Conservation (phyloP, 768 basidiomycete species). For the Trametes sanguinea region DNA sequence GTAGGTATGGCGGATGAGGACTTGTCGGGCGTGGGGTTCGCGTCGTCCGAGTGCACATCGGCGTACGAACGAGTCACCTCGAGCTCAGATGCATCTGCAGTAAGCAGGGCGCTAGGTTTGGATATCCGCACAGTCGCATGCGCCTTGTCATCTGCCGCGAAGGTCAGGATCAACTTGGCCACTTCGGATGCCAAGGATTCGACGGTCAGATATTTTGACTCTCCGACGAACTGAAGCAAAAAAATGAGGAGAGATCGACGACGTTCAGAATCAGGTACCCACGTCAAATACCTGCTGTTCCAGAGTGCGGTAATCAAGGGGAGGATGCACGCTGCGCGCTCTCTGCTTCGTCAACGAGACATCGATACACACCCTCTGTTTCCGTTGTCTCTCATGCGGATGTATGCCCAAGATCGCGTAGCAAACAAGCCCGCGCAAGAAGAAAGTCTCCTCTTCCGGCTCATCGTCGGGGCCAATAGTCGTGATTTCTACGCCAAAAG, state of each 20-base stretch:
- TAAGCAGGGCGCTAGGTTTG: slow-evolving; percentile 71
- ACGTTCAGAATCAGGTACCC: slow-evolving; percentile 26
- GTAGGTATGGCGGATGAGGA: background rate
- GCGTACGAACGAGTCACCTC: slow-evolving; percentile 50
- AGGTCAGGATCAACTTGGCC: slow-evolving; percentile 47
- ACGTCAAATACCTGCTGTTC: slow-evolving; percentile 40
- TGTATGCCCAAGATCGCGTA: slow-evolving; percentile 68
- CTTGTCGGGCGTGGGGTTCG: background rate
- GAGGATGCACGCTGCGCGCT: slow-evolving; percentile 1
- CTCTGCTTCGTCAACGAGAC: slow-evolving; percentile 38
- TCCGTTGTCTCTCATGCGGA: slow-evolving; percentile 60
- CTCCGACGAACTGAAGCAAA: slow-evolving; percentile 44
- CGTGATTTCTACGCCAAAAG: slow-evolving; percentile 43
- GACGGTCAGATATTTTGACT: slow-evolving; percentile 59
- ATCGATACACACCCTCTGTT: slow-evolving; percentile 61
- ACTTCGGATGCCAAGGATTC: slow-evolving; percentile 68
- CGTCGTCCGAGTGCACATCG: slow-evolving; percentile 32
- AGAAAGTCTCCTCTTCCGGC: slow-evolving; percentile 18
- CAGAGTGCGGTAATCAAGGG: slow-evolving; percentile 45
- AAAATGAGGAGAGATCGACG: background rate
- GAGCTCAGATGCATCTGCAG: slow-evolving; percentile 66
- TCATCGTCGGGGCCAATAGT: slow-evolving; percentile 24
- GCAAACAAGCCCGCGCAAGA: slow-evolving; percentile 47
- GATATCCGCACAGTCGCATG: slow-evolving; percentile 56
- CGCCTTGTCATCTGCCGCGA: slow-evolving; percentile 25